Percentiles rank a stretch among this genome's conserved stretches.
Evolutionary conservation across 176 grass and related monocot genomes (phyloP).

Genomic region (Avena eriantha): DNA sequence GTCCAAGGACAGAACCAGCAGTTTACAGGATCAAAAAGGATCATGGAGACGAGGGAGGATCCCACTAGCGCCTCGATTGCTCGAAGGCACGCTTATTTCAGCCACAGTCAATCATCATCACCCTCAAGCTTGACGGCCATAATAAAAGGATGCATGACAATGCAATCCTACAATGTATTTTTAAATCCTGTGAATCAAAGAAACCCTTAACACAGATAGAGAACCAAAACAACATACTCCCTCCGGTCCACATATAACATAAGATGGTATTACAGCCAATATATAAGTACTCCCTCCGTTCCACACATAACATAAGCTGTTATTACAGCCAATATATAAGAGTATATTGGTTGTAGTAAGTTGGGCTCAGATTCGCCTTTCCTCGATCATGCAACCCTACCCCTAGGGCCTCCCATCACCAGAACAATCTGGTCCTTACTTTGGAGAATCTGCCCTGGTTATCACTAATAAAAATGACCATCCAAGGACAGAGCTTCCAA

Average conservation of each 20-base stretch:
- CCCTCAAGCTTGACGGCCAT: background rate
- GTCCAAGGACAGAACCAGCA: slow-evolving; percentile 37
- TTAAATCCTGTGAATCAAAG: background rate
- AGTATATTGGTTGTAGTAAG: too few species aligned
- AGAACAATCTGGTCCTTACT: background rate
- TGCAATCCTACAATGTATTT: background rate
- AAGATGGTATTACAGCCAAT: too few species aligned
- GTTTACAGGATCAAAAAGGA: background rate
- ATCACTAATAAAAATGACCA: slow-evolving; percentile 34
- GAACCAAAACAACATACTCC: background rate
- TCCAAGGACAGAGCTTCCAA: slow-evolving; percentile 36
- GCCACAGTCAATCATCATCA: slow-evolving; percentile 3
- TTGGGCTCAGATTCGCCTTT: slow-evolving; percentile 45
- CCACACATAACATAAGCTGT: too few species aligned
- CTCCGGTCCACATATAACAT: too few species aligned
- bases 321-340: too few species aligned
- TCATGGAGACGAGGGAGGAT: background rate
- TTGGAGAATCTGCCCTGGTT: slow-evolving; percentile 31
- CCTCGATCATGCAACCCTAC: slow-evolving; percentile 30
- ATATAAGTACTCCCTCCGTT: too few species aligned
- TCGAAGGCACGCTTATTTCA: slow-evolving; percentile 12
- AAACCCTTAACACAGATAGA: background rate
- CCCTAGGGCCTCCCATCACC: slow-evolving; percentile 20
- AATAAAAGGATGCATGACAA: background rate
- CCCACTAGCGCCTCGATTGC: slow-evolving; percentile 21